phyloP scores from a whole-genome alignment of 2,329 filamentous ascomycete genomes.

The Ceratocystis lukuohia region DNA sequence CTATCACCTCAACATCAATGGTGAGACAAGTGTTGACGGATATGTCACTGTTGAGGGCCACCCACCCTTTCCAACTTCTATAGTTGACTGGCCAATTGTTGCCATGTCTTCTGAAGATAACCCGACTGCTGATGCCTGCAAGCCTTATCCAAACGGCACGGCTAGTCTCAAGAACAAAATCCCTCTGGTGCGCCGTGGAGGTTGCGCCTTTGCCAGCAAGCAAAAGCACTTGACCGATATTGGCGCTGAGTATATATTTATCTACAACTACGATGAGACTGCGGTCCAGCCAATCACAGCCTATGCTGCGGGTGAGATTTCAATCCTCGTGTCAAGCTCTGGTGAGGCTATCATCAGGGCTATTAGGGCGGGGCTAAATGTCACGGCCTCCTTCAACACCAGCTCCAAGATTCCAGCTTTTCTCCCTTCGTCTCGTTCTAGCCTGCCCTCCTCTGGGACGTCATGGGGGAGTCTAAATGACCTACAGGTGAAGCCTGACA shows the following conservation, averaged over 20 bases:
- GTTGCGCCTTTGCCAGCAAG: constrained; percentile 25
- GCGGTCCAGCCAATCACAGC: constrained; percentile 17
- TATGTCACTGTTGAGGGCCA: background rate
- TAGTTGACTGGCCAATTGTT: constrained; percentile 5
- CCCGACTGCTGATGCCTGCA: constrained; percentile 24
- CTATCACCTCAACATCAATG: background rate
- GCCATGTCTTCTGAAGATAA: constrained; percentile 21
- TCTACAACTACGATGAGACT: constrained; percentile 20
- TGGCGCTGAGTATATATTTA: constrained; percentile 23
- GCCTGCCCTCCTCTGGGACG: background rate
- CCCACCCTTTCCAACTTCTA: background rate
- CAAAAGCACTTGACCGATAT: constrained; percentile 23
- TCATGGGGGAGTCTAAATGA: constrained; percentile 28
- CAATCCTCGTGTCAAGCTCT: background rate
- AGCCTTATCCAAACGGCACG: constrained; percentile 22
- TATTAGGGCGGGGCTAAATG: constrained; percentile 23
- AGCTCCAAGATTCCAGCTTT: constrained; percentile 18
- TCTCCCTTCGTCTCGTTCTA: background rate
- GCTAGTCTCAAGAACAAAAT: constrained; percentile 21
- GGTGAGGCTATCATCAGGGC: constrained; percentile 25
- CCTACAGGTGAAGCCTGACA: constrained; percentile 37
- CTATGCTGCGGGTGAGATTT: constrained; percentile 15
- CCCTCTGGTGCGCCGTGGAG: constrained; percentile 26
- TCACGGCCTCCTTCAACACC: constrained; percentile 32
- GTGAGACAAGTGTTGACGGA: background rate